These are phyloP conservation scores for Trichocomaceae sp. DNA, from an alignment of 2,329 filamentous ascomycete genomes.

Conservation along the genomic window DNA sequence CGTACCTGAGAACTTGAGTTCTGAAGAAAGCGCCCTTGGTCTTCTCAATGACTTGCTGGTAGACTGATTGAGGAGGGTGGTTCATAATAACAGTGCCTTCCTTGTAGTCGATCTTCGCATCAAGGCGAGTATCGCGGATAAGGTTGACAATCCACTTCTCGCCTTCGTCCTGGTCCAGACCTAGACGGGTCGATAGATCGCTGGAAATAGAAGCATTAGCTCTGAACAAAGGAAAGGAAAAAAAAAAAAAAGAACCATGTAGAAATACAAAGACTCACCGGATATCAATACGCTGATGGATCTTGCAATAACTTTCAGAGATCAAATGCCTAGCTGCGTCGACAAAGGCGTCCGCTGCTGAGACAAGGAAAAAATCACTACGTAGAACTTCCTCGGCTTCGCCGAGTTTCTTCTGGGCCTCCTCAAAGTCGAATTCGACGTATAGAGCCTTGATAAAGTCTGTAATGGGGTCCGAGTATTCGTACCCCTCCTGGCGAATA, in stretches of 20 bases:
- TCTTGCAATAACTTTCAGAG: constrained; percentile 99
- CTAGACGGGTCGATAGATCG: constrained; percentile 85
- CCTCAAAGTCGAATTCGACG: constrained; percentile 94
- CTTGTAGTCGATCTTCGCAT: constrained; percentile 99
- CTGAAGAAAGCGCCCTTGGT: constrained; percentile 99
- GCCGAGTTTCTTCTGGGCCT: constrained; percentile 80
- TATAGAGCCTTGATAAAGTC: constrained; percentile 95
- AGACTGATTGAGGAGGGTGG: constrained; percentile 95
- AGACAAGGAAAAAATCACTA: constrained; percentile 90
- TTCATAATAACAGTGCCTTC: constrained; percentile 99
- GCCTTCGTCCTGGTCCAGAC: constrained; percentile 85
- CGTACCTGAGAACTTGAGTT: constrained; percentile 76
- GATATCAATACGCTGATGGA: constrained; percentile 97
- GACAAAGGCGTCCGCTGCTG: constrained; percentile 79
- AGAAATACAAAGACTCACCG: constrained; percentile 48
- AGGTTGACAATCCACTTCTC: constrained; percentile 99
- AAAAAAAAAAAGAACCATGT: too few species aligned
- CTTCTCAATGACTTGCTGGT: constrained; percentile 98
- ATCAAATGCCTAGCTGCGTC: constrained; percentile 93
- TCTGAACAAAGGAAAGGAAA: not conserved
- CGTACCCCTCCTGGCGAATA: constrained; percentile 93
- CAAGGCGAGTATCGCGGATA: constrained; percentile 92
- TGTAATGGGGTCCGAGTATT: constrained; percentile 93
- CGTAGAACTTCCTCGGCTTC: constrained; percentile 87
- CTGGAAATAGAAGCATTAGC: constrained; percentile 33